phyloP scores from a whole-genome alignment of 164 flowering plant species.

The Aristolochia contorta region DNA sequence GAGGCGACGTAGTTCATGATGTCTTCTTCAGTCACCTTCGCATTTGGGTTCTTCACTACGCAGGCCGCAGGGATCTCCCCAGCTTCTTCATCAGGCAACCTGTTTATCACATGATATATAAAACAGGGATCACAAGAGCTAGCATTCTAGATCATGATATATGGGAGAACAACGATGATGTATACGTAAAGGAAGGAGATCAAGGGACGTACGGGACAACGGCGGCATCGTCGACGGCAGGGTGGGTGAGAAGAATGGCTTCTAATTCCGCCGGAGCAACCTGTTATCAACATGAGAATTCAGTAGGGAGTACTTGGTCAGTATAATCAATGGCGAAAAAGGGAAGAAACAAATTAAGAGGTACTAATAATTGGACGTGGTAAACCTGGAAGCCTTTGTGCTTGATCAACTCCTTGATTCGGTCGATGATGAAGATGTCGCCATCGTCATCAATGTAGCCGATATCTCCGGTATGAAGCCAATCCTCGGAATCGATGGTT shows the following conservation, averaged over 20 bases:
- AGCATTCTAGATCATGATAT: too few species aligned
- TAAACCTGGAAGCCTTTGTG: constrained; percentile 93
- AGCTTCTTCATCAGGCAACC: constrained; percentile 86
- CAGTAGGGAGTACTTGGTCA: not conserved
- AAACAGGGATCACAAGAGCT: too few species aligned
- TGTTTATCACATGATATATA: constrained; percentile 21
- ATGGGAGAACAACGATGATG: too few species aligned
- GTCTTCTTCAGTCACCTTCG: constrained; percentile 67
- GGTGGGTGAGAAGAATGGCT: constrained; percentile 72
- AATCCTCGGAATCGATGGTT: constrained; percentile 63
- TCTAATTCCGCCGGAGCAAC: constrained; percentile 99
- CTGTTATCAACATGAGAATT: constrained; percentile 25
- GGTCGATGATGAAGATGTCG: constrained; percentile 84
- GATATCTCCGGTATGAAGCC: constrained; percentile 97
- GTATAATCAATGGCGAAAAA: not conserved
- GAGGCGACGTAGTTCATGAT: constrained; percentile 69
- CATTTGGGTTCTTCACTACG: constrained; percentile 52
- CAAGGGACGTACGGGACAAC: constrained; percentile 61
- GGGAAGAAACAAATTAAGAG: not conserved
- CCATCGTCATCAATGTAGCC: constrained; percentile 97
- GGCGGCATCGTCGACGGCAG: constrained; percentile 86
- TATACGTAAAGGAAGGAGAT: not conserved
- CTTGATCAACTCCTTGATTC: constrained; percentile 93
- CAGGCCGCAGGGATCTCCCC: constrained; percentile 96
- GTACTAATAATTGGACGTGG: too few species aligned